These are phyloP conservation scores for Epichloe sylvatica DNA, from an alignment of 2,329 filamentous ascomycete genomes.

Conservation along the genomic window DNA sequence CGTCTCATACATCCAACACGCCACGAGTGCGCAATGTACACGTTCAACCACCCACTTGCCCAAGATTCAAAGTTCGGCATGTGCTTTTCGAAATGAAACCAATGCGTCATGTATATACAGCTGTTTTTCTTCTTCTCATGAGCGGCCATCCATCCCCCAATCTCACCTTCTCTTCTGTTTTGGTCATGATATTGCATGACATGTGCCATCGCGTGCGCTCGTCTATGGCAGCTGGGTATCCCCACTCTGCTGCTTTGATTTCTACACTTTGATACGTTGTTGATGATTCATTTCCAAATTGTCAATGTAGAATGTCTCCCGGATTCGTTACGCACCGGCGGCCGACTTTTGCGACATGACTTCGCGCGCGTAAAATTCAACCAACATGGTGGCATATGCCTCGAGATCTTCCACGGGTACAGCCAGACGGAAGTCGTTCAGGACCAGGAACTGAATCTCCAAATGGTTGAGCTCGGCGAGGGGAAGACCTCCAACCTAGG, in stretches of 20 bases:
- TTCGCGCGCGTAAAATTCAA: conserved; percentile 93
- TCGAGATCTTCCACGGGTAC: conserved; percentile 92
- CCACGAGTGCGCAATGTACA: background rate
- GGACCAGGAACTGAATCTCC: conserved; percentile 83
- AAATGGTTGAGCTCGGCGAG: conserved; percentile 88
- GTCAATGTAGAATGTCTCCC: background rate
- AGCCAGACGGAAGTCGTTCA: conserved; percentile 91
- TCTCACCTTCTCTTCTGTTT: background rate
- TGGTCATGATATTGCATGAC: background rate
- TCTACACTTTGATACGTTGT: too few relatives aligned
- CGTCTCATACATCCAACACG: background rate
- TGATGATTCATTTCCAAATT: too few relatives aligned
- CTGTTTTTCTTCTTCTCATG: background rate
- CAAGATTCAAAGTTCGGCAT: background rate
- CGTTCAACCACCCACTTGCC: background rate
- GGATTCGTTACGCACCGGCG: background rate
- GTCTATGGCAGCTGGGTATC: background rate
- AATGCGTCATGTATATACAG: background rate
- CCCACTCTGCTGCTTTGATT: background rate
- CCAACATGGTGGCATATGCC: conserved; percentile 94
- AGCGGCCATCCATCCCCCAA: background rate
- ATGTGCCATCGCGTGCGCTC: background rate
- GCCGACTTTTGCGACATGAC: conserved; percentile 38
- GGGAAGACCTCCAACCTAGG: conserved; percentile 81
- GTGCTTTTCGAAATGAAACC: background rate